Percentiles rank a stretch among this genome's conserved stretches.
phyloP scores from a whole-genome alignment of 495 filamentous ascomycete species.

The Podospora sp. region DNA sequence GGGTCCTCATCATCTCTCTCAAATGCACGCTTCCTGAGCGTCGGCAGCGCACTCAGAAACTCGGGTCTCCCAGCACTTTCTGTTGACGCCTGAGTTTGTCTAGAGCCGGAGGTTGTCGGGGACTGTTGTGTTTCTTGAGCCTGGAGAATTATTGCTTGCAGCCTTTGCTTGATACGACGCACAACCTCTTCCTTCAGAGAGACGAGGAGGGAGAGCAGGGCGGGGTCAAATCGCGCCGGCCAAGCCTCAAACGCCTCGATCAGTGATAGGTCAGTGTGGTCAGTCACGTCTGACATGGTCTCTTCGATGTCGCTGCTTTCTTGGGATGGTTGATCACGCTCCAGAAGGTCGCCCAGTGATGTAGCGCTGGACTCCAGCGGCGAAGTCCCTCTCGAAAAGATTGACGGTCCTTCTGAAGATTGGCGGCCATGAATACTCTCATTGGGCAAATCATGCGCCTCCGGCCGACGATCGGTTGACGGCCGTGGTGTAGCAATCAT shows the following conservation, averaged over 20 bases:
- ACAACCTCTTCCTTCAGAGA: conserved; percentile 4
- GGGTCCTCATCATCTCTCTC: neutral
- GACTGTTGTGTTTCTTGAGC: neutral
- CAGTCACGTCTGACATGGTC: conserved; percentile 6
- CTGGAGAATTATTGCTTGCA: neutral
- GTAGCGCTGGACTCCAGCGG: conserved; percentile 5
- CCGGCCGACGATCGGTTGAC: neutral
- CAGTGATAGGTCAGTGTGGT: conserved; percentile 4
- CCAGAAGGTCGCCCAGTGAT: neutral
- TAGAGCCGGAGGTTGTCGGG: neutral
- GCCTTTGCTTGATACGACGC: conserved; percentile 7
- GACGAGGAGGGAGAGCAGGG: neutral
- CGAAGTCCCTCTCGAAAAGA: neutral
- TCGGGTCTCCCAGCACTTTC: neutral
- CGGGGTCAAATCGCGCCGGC: neutral
- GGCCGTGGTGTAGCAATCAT: neutral
- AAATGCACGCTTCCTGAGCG: neutral
- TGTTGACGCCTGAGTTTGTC: neutral
- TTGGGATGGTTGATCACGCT: neutral
- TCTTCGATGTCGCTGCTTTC: conserved; percentile 6
- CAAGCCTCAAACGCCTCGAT: conserved; percentile 1
- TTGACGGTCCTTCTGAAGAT: conserved; percentile 6
- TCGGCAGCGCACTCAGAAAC: neutral
- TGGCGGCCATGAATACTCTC: neutral
- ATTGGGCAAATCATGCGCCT: neutral